Percentiles rank a stretch among this genome's conserved stretches.
These are phyloP conservation scores for Metrosideros polymorpha DNA, from an alignment of 441 rosid genomes.

Conservation along the genomic window DNA sequence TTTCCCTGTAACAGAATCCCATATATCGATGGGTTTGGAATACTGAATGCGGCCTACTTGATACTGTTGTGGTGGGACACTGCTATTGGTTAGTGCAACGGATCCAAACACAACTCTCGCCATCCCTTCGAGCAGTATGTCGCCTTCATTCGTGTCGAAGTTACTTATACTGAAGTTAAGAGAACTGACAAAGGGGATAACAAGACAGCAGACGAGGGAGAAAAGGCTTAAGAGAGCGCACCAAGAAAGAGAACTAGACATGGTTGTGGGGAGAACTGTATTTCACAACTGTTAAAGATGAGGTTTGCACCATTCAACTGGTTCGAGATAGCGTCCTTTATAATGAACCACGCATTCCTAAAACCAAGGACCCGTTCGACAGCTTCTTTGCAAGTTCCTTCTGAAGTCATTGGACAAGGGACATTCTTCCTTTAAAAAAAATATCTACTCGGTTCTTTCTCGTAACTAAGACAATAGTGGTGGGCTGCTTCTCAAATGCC, in stretches of 20 bases:
- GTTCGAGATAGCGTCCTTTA: background rate
- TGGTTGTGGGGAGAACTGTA: background rate
- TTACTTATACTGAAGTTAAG: background rate
- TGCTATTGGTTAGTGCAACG: background rate
- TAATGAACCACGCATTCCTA: background rate
- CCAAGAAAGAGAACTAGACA: background rate
- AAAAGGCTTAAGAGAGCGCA: background rate
- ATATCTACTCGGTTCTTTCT: no score
- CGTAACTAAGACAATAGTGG: no score
- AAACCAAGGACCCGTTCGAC: background rate
- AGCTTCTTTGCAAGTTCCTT: background rate
- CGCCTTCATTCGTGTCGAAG: fast-evolving
- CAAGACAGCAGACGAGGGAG: background rate
- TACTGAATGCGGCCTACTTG: background rate
- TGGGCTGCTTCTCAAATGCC: no score
- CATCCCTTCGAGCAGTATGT: background rate
- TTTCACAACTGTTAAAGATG: background rate
- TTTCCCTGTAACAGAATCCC: background rate
- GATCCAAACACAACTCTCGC: fast-evolving
- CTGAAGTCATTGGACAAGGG: background rate
- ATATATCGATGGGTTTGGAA: background rate
- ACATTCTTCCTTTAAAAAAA: no score
- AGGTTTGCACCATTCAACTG: background rate
- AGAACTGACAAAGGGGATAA: background rate
- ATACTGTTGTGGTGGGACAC: no score